A percentile compares a stretch with the other conserved stretches of the same genome.
These are phyloP conservation scores for Amanita fuliginea DNA, from an alignment of 768 basidiomycete genomes.

Conservation along the genomic window DNA sequence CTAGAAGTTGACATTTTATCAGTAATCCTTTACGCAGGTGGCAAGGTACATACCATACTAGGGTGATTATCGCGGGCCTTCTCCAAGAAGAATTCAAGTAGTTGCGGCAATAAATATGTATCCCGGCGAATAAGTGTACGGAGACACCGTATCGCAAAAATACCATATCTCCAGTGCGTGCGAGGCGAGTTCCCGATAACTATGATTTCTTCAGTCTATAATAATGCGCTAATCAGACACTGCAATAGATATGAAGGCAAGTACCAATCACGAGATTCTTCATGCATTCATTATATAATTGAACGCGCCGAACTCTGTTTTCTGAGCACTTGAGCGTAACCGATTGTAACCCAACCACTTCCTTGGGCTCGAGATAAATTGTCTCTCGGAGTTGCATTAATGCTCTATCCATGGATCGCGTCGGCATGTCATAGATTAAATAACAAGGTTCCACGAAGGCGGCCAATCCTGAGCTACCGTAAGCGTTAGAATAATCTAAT, in stretches of 20 bases:
- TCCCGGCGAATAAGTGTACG: constrained; percentile 64
- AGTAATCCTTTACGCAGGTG: not conserved
- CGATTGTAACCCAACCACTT: constrained; percentile 12
- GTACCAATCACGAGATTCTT: constrained; percentile 29
- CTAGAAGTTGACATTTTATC: constrained; percentile 18
- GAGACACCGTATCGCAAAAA: constrained; percentile 57
- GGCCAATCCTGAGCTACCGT: constrained; percentile 33
- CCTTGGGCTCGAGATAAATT: constrained; percentile 22
- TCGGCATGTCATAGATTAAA: constrained; percentile 42
- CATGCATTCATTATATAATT: constrained; percentile 28
- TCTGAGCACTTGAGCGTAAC: constrained; percentile 31
- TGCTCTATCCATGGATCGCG: constrained; percentile 27
- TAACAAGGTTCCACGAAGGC: constrained; percentile 53
- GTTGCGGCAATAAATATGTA: constrained; percentile 31
- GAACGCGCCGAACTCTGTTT: constrained; percentile 33
- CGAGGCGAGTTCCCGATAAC: constrained; percentile 44
- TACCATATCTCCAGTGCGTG: constrained; percentile 76
- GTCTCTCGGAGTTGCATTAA: constrained; percentile 24
- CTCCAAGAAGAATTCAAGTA: constrained; percentile 49
- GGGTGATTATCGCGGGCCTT: constrained; percentile 54
- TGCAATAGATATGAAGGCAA: not conserved
- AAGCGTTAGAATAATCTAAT: not conserved
- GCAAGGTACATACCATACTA: constrained; percentile 39
- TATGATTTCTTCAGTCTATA: constrained; percentile 32
- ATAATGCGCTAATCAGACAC: constrained; percentile 1